Conservation (phyloP, 495 filamentous ascomycete species). For the Platismatia glauca region DNA sequence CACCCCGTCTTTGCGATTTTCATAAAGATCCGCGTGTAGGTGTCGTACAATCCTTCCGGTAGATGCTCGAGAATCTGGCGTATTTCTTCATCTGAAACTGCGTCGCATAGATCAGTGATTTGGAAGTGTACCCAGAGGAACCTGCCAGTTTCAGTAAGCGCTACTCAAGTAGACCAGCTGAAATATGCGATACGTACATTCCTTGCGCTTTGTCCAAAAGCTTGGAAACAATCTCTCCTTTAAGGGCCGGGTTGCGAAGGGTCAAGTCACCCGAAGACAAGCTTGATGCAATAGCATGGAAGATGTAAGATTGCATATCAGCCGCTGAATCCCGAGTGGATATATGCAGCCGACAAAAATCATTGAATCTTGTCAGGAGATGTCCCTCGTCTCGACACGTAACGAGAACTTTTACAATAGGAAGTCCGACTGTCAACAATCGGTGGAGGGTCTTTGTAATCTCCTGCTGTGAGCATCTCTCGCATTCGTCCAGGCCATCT, state of each 20-base stretch:
- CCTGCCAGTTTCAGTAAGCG: constrained; percentile 6
- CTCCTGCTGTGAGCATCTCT: constrained; percentile 4
- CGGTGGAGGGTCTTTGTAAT: constrained; percentile 4
- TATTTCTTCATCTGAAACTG: constrained; percentile 20
- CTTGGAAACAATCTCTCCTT: constrained; percentile 15
- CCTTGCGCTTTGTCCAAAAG: constrained; percentile 23
- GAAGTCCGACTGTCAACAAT: background rate
- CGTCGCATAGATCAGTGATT: constrained; percentile 27
- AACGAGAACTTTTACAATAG: constrained; percentile 19
- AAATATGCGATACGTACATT: constrained; percentile 17
- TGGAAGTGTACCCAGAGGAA: constrained; percentile 30
- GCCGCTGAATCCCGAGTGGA: background rate
- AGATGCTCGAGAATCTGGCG: constrained; percentile 21
- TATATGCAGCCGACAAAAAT: constrained; percentile 9
- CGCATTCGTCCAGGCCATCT: constrained; percentile 27
- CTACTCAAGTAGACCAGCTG: background rate
- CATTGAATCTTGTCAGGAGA: constrained; percentile 4
- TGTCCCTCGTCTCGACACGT: constrained; percentile 18
- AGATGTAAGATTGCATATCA: constrained; percentile 21
- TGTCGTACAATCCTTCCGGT: constrained; percentile 22
- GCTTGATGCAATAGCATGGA: constrained; percentile 12
- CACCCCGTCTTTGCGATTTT: constrained; percentile 15
- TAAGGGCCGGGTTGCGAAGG: constrained; percentile 12
- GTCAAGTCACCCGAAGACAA: constrained; percentile 16
- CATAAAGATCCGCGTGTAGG: constrained; percentile 22